A percentile compares a stretch with the other conserved stretches of the same genome.
Conservation (phyloP, 148 eudicot genomes). For the Rhododendron griersonianum region DNA sequence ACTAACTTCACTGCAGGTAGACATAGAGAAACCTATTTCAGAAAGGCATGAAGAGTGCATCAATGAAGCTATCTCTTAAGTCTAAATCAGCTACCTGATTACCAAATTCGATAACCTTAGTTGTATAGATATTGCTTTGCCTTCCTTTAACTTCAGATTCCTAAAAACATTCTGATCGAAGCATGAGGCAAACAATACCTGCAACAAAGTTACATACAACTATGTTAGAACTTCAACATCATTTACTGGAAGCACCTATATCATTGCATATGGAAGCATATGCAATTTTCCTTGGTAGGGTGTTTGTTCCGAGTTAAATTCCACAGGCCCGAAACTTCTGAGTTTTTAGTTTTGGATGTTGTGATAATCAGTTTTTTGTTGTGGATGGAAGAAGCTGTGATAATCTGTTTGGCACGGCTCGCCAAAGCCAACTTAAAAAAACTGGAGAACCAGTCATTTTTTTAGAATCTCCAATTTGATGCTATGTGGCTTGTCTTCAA, state of each 20-base stretch:
- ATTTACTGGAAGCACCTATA: not conserved
- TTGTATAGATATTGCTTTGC: constrained; percentile 7
- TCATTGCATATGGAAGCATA: not conserved
- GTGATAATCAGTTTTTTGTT: not conserved
- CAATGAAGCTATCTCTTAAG: not conserved
- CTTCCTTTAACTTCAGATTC: constrained; percentile 5
- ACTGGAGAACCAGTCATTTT: not conserved
- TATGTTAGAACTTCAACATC: not conserved
- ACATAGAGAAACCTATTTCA: not conserved
- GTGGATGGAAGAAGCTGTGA: not conserved
- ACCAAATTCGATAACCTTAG: not conserved
- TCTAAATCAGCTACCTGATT: not conserved
- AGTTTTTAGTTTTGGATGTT: not conserved
- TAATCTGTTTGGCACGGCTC: not conserved
- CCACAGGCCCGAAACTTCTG: not conserved
- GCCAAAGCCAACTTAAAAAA: not conserved
- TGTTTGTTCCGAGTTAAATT: not conserved
- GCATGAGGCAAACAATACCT: constrained; percentile 13
- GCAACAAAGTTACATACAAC: not conserved
- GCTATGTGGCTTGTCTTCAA: not conserved
- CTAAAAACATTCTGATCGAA: constrained; percentile 4
- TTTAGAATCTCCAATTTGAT: not conserved
- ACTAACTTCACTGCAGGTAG: constrained; percentile 5
- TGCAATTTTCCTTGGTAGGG: not conserved
- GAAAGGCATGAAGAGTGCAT: not conserved